These are phyloP conservation scores for Margaritispora aquatica DNA, from an alignment of 495 filamentous ascomycete genomes.

Conservation along the genomic window DNA sequence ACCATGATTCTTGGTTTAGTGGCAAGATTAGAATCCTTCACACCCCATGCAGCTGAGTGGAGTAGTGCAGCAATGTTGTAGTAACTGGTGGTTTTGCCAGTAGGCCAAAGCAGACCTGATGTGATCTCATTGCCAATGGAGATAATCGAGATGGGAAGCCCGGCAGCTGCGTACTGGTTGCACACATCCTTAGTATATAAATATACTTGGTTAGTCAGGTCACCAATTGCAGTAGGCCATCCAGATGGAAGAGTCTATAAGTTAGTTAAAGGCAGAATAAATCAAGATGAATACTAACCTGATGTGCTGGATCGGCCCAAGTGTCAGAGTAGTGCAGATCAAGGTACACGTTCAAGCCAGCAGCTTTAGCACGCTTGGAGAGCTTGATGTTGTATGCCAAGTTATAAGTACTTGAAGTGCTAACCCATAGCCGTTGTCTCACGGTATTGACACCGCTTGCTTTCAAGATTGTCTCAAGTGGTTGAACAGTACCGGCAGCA, in stretches of 20 bases:
- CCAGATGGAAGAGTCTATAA: slow-evolving; percentile 45
- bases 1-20: slow-evolving; percentile 56
- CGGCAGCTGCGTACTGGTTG: slow-evolving; percentile 50
- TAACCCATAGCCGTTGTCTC: slow-evolving; percentile 69
- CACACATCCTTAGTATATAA: slow-evolving; percentile 57
- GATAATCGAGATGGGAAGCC: slow-evolving; percentile 51
- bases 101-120: slow-evolving; percentile 56
- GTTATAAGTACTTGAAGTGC: slow-evolving; percentile 57
- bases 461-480: slow-evolving; percentile 58
- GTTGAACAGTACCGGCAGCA: slow-evolving; percentile 39
- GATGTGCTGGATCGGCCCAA: slow-evolving; percentile 45
- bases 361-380: slow-evolving; percentile 56
- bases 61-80: slow-evolving; percentile 54
- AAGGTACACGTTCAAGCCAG: slow-evolving; percentile 57
- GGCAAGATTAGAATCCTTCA: slow-evolving; percentile 53
- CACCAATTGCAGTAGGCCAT: slow-evolving; percentile 53
- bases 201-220: slow-evolving; percentile 55
- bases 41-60: slow-evolving; percentile 53
- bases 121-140: slow-evolving; percentile 69
- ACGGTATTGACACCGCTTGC: slow-evolving; percentile 63
- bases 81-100: slow-evolving; percentile 45
- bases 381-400: slow-evolving; percentile 64
- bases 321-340: slow-evolving; percentile 69
- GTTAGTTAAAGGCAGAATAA: neutral
- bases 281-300: slow-evolving; percentile 27